Percentiles rank a stretch among this genome's conserved stretches.
phyloP scores from a whole-genome alignment of 129 eudicot genomes.

The Artemisia tridentata region DNA sequence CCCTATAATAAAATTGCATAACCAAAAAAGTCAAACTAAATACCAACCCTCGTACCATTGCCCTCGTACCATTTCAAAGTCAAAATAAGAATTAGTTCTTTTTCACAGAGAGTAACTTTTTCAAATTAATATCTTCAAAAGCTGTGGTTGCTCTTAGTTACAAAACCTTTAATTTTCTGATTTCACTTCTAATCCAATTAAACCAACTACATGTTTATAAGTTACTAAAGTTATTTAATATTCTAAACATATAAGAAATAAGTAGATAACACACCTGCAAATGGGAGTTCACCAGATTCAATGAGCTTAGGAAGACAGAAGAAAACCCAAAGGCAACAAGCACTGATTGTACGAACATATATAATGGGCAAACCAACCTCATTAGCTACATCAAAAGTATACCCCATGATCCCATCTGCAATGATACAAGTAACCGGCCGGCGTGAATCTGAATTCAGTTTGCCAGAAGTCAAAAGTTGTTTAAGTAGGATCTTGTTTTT shows the following conservation, averaged over 20 bases:
- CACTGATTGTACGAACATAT: slow-evolving; percentile 58
- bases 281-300: slow-evolving; percentile 59
- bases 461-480: slow-evolving; percentile 36
- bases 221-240: no score
- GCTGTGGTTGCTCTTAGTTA: no score
- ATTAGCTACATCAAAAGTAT: slow-evolving; percentile 43
- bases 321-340: slow-evolving; percentile 59
- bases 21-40: slow-evolving; percentile 5
- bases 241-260: not conserved
- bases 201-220: no score
- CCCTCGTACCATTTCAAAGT: not conserved
- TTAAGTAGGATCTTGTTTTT: slow-evolving; percentile 36
- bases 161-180: no score
- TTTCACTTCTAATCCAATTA: no score
- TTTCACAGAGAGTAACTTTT: no score
- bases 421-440: slow-evolving; percentile 43
- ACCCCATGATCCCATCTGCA: slow-evolving; percentile 55
- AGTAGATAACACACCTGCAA: slow-evolving; percentile 33
- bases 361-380: slow-evolving; percentile 50
- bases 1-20: slow-evolving; percentile 18
- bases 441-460: slow-evolving; percentile 18
- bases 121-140: no score
- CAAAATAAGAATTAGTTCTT: no score
- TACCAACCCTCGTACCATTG: not conserved
- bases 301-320: slow-evolving; percentile 53